Evolutionary conservation across 805 yeast genomes (phyloP), one percentile per base, ranked within the genome.

Genomic region (Wickerhamiella azyma): DNA sequence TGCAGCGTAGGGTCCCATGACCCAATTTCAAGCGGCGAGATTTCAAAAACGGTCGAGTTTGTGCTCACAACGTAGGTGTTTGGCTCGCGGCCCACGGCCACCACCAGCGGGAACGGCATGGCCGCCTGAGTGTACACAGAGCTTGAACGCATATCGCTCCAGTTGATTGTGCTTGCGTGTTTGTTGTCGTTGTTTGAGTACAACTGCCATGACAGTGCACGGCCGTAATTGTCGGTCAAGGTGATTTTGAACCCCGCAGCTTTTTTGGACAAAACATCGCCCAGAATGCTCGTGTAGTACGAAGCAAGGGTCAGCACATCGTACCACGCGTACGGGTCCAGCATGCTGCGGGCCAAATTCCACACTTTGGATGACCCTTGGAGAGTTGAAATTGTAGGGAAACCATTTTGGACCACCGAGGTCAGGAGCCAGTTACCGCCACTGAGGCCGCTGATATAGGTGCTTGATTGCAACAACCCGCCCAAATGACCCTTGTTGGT

Each of bases 401-500:
- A 68, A 47, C 65, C 65, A 46, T 68, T 58, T 9, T 65, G 40
- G 5, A 65, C 55, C 21, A 70, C 48, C 24, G 71, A 69, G 39
- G 77, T 68, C 1, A 79, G 72, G 9, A 76, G 58, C 85, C 85
- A 79, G 32, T 79, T 69, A 0, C 85, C 85, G 1, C 85, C 85
- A 2, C 83, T 77, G 1, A 77, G 69, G 0, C 84, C 84, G 0
- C 74, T 69, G 10, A 79, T 64, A 54, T 79, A 79, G 13, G 70
- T 61, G 1, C 75, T 48, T 9, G 73, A 60, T 49, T 77, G 81
- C 18, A 73, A 57, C 13, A 78, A 42, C 0, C 79, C 79, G 24
- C 72, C 71, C 18, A 75, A 14, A 17, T 21, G 29, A 7, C 32
- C 32, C 5, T 9, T 17, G 9, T 3, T 7, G 13, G 5, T 38